A percentile compares a stretch with the other conserved stretches of the same genome.
These are phyloP conservation scores for Acidomyces sp. DNA, from an alignment of 495 filamentous ascomycete species.

Conservation along the genomic window DNA sequence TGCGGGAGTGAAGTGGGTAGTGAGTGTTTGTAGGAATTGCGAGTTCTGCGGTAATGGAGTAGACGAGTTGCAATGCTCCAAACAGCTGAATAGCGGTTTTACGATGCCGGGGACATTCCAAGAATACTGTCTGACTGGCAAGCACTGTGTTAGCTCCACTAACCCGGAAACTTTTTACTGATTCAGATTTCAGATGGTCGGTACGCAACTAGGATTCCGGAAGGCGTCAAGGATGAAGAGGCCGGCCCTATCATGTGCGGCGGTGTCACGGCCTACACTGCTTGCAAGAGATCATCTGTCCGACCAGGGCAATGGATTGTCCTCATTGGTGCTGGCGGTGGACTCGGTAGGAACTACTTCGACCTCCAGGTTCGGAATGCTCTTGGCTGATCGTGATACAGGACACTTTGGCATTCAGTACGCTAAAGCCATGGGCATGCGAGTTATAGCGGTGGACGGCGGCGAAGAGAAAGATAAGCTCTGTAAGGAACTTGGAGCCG, in stretches of 20 bases:
- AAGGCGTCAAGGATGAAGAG: conserved; percentile 24
- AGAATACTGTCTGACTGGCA: conserved; percentile 21
- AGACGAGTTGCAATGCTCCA: conserved; percentile 24
- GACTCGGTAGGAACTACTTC: conserved; percentile 20
- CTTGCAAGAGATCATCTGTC: conserved; percentile 21
- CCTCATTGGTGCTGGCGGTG: conserved; percentile 24
- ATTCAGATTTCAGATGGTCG: conserved; percentile 5
- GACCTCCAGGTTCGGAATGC: background rate
- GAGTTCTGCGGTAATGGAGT: conserved; percentile 25
- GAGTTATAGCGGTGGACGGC: conserved; percentile 29
- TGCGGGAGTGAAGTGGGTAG: conserved; percentile 25
- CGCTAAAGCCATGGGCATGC: conserved; percentile 30
- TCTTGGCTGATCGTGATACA: background rate
- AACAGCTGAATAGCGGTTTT: conserved; percentile 21
- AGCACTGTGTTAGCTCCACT: background rate
- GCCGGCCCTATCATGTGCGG: conserved; percentile 27
- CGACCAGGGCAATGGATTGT: conserved; percentile 25
- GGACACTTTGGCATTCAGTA: conserved; percentile 17
- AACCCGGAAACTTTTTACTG: too few relatives aligned
- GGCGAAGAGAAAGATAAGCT: conserved; percentile 27
- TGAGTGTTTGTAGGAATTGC: conserved; percentile 21
- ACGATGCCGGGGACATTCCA: conserved; percentile 23
- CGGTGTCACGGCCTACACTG: conserved; percentile 27
- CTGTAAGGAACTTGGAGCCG: conserved; percentile 27
- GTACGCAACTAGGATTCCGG: conserved; percentile 23